Evolutionary conservation across 2,329 filamentous ascomycete genomes (phyloP).

Genomic region (Thelonectria olida): DNA sequence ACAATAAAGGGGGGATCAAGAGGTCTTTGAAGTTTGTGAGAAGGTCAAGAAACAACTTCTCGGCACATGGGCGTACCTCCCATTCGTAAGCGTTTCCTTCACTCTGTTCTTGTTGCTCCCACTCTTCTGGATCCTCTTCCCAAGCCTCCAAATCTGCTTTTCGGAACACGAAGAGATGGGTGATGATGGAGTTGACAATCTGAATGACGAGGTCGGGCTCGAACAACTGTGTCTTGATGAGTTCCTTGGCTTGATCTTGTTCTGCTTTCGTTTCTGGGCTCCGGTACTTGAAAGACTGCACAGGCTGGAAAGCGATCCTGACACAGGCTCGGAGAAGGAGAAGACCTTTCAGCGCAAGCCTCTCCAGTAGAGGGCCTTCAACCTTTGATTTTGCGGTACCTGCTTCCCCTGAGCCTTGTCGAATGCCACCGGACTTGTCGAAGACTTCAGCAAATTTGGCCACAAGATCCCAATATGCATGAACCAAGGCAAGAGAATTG

Average conservation of each 20-base stretch:
- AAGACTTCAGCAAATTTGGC: constrained; percentile 80
- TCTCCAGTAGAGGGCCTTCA: constrained; percentile 76
- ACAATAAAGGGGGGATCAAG: constrained; percentile 79
- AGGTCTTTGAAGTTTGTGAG: constrained; percentile 88
- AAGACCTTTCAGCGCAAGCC: constrained; percentile 83
- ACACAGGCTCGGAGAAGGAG: constrained; percentile 84
- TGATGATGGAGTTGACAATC: constrained; percentile 86
- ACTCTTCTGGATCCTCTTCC: constrained; percentile 95
- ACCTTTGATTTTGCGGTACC: constrained; percentile 58
- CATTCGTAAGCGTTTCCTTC: constrained; percentile 90
- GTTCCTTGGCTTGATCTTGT: constrained; percentile 72
- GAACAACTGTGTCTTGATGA: constrained; percentile 79
- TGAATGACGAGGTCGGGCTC: constrained; percentile 80
- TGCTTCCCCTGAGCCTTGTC: constrained; percentile 51
- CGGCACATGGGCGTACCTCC: constrained; percentile 89
- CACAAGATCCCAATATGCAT: constrained; percentile 87
- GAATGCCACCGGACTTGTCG: constrained; percentile 67
- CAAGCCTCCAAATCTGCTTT: constrained; percentile 87
- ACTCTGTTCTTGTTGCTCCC: constrained; percentile 90
- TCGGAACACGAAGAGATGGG: constrained; percentile 87
- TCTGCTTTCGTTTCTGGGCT: constrained; percentile 79
- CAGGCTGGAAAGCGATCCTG: constrained; percentile 83
- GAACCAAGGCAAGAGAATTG: constrained; percentile 78
- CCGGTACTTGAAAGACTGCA: constrained; percentile 85
- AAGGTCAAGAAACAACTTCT: constrained; percentile 92